These are phyloP conservation scores for Backusella tarrabulga DNA, from an alignment of 192 early-diverging fungal species.

Conservation along the genomic window DNA sequence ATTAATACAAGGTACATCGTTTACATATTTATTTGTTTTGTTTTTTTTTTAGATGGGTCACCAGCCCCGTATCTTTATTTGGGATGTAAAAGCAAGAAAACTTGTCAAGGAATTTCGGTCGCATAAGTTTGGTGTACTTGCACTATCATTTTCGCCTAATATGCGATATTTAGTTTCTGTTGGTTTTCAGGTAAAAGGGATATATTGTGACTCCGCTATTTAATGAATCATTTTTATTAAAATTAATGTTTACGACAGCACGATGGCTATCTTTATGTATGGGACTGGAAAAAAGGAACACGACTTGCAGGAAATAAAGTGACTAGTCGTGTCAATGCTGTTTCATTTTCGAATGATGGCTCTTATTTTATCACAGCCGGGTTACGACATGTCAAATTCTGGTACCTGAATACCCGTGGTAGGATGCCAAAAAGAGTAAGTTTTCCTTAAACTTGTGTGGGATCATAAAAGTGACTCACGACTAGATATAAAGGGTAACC, in stretches of 20 bases:
- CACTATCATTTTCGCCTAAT: conserved; percentile 71
- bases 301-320: conserved; percentile 64
- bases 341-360: conserved; percentile 64
- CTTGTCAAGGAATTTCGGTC: conserved; percentile 63
- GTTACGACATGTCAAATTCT: conserved; percentile 76
- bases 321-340: conserved; percentile 59
- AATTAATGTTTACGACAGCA: conserved; percentile 46
- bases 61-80: conserved; percentile 75
- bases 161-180: conserved; percentile 67
- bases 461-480: neutral
- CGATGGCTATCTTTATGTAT: conserved; percentile 80
- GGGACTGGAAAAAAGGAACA: conserved; percentile 70
- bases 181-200: conserved; percentile 62
- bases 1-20: neutral
- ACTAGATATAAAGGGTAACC: conserved; percentile 22
- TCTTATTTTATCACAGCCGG: conserved; percentile 78
- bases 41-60: conserved; percentile 60
- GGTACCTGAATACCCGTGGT: conserved; percentile 61
- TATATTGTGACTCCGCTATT: neutral
- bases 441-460: neutral
- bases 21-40: conserved; percentile 1
- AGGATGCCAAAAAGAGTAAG: conserved; percentile 33
- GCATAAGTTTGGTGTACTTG: conserved; percentile 77
- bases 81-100: conserved; percentile 54
- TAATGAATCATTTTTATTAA: neutral